Evolutionary conservation across 257 asterid genomes (phyloP).

Genomic region (Gardenia jasminoides): DNA sequence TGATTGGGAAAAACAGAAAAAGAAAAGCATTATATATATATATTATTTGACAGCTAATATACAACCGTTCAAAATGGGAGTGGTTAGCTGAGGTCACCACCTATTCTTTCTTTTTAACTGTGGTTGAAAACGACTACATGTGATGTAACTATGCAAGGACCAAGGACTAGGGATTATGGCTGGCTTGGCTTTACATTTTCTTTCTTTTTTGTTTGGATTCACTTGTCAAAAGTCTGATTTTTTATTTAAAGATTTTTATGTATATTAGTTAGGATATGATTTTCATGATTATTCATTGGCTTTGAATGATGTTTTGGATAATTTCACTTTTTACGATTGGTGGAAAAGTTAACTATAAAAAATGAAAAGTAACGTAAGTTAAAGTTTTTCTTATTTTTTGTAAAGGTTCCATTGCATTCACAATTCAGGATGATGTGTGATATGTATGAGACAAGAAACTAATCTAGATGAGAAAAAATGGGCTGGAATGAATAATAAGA

Average conservation of each 20-base stretch:
- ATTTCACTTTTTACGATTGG: no score
- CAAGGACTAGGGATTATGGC: neutral
- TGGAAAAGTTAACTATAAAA: no score
- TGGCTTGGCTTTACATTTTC: neutral
- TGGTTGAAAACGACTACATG: conserved; percentile 31
- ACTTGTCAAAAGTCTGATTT: neutral
- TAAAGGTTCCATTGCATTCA: no score
- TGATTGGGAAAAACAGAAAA: neutral
- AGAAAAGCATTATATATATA: neutral
- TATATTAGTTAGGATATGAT: no score
- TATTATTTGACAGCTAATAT: conserved; percentile 45
- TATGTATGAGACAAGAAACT: no score
- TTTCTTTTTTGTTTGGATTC: neutral
- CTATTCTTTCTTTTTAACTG: neutral
- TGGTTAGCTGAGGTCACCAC: conserved; percentile 22
- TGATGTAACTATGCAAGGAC: conserved; percentile 11
- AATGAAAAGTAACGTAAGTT: no score
- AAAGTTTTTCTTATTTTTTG: no score
- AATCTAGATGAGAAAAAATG: no score
- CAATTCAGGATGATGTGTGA: no score
- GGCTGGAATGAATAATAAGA: no score
- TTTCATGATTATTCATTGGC: no score
- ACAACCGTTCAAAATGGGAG: conserved; percentile 27
- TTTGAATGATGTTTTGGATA: no score
- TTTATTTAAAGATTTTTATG: neutral